Evolutionary conservation across 257 asterid species (phyloP).

Genomic region (Paraleonurus japonicus): DNA sequence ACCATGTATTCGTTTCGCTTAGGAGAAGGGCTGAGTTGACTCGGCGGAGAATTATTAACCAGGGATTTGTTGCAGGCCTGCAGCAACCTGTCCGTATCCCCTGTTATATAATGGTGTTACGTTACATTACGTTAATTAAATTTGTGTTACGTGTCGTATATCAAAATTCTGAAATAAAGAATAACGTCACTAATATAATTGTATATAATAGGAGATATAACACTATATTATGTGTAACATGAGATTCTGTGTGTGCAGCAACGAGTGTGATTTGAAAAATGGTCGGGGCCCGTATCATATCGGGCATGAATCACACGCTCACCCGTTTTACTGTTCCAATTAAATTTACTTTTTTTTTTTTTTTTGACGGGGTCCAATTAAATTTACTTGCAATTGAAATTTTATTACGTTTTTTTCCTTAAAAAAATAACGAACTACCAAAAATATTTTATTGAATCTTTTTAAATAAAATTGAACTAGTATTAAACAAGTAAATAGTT

Average conservation of each 20-base stretch:
- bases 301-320: neutral
- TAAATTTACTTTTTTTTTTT: too few relatives aligned
- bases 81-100: too few relatives aligned
- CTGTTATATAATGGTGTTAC: too few relatives aligned
- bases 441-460: neutral
- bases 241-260: too few relatives aligned
- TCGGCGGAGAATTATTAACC: slow-evolving; percentile 11
- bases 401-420: neutral
- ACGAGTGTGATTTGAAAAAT: neutral
- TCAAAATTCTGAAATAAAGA: too few relatives aligned
- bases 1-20: neutral
- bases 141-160: too few relatives aligned
- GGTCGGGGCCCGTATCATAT: neutral
- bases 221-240: too few relatives aligned
- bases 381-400: too few relatives aligned
- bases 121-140: too few relatives aligned
- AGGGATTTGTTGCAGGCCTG: slow-evolving; percentile 24
- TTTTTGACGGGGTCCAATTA: too few relatives aligned
- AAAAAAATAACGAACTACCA: neutral
- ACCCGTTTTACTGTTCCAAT: neutral
- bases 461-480: neutral
- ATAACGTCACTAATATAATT: too few relatives aligned
- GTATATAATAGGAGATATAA: too few relatives aligned
- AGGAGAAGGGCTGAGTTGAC: slow-evolving; percentile 27
- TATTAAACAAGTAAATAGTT: neutral